Conservation (phyloP, 1,284 basidiomycete genomes). For the Chalciporus sp. region DNA sequence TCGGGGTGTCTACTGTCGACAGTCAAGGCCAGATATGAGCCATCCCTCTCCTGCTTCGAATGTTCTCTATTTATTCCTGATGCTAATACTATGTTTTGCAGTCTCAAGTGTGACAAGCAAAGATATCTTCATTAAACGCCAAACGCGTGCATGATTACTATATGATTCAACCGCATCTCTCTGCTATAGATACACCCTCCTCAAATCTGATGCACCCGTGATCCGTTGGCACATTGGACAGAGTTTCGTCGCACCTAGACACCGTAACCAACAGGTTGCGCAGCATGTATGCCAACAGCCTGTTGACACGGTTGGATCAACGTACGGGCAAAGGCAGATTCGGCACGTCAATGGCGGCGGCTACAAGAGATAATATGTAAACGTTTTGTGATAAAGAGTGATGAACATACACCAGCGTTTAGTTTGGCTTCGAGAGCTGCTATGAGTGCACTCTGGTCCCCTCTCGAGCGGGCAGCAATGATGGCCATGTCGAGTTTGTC, state of each 20-base stretch:
- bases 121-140: not conserved
- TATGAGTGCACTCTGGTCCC: constrained; percentile 50
- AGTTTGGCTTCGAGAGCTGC: constrained; percentile 63
- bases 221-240: constrained; percentile 86
- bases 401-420: constrained; percentile 51
- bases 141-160: constrained; percentile 3
- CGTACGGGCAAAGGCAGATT: constrained; percentile 75
- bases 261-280: constrained; percentile 76
- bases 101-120: constrained; percentile 1
- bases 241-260: constrained; percentile 75
- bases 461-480: constrained; percentile 47
- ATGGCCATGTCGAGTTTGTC: constrained; percentile 54
- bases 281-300: constrained; percentile 87
- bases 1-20: constrained; percentile 49
- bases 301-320: constrained; percentile 77
- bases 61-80: no score
- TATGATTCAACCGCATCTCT: constrained; percentile 1
- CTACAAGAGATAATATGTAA: constrained; percentile 21
- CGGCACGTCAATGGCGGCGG: constrained; percentile 61
- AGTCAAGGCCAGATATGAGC: constrained; percentile 81
- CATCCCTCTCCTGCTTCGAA: no score
- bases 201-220: constrained; percentile 68
- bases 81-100: constrained; percentile 11
- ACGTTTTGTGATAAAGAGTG: not conserved
- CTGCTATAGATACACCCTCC: constrained; percentile 62